Evolutionary conservation across 352 stramenopile genomes (phyloP).

Genomic region (Pythium diclinum): DNA sequence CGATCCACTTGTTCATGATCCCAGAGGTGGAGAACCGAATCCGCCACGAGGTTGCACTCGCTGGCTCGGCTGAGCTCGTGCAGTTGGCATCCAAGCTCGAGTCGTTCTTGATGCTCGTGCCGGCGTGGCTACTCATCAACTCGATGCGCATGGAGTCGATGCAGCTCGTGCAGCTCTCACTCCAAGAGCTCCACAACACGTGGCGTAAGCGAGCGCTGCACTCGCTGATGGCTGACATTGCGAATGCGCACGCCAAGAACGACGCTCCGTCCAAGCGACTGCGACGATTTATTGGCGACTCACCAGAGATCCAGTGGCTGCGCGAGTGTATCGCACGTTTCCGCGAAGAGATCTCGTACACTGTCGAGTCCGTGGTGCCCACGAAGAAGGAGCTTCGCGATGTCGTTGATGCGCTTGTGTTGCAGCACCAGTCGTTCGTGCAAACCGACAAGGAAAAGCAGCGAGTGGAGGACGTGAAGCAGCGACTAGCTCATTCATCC

Average conservation of each 20-base stretch:
- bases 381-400: slow-evolving; percentile 70
- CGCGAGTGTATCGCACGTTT: slow-evolving; percentile 71
- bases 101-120: slow-evolving; percentile 76
- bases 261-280: slow-evolving; percentile 42
- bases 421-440: slow-evolving; percentile 60
- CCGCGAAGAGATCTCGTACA: slow-evolving; percentile 80
- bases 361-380: slow-evolving; percentile 57
- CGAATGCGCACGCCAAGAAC: slow-evolving; percentile 5
- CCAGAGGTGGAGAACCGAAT: slow-evolving; percentile 91
- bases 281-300: slow-evolving; percentile 58
- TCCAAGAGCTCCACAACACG: slow-evolving; percentile 97
- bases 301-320: slow-evolving; percentile 45
- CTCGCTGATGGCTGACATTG: slow-evolving; percentile 67
- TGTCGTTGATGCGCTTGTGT: slow-evolving; percentile 58
- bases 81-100: slow-evolving; percentile 30
- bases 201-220: slow-evolving; percentile 95
- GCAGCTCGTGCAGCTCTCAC: slow-evolving; percentile 97
- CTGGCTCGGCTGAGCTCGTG: slow-evolving; percentile 29
- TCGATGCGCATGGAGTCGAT: slow-evolving; percentile 99
- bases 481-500: slow-evolving; percentile 58
- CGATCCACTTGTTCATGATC: slow-evolving; percentile 92
- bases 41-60: slow-evolving; percentile 64
- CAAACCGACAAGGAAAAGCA: slow-evolving; percentile 44
- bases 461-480: slow-evolving; percentile 56
- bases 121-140: slow-evolving; percentile 98